Percentiles rank a stretch among this genome's conserved stretches.
phyloP scores from a whole-genome alignment of 2,329 filamentous ascomycete genomes.

The Botrytis fabae region DNA sequence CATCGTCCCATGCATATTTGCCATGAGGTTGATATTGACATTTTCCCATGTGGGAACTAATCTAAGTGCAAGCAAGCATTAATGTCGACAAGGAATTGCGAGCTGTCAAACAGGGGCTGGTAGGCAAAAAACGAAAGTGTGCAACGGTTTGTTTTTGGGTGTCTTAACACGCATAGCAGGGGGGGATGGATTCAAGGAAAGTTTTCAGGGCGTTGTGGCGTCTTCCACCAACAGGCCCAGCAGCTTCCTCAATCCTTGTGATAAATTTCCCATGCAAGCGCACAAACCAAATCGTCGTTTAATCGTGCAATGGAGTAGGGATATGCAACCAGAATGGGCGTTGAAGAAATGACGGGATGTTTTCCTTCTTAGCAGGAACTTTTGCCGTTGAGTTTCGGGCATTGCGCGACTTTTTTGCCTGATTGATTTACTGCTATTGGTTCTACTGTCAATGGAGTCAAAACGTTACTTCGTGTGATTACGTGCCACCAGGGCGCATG shows the following conservation, averaged over 20 bases:
- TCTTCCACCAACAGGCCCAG: slow-evolving; percentile 8
- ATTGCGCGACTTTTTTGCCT: slow-evolving; percentile 22
- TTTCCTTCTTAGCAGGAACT: slow-evolving; percentile 23
- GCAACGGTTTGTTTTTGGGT: slow-evolving; percentile 20
- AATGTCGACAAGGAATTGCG: slow-evolving; percentile 22
- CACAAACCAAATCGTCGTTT: slow-evolving; percentile 26
- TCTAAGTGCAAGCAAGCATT: slow-evolving; percentile 24
- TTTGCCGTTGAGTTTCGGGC: slow-evolving; percentile 27
- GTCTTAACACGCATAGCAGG: slow-evolving; percentile 18
- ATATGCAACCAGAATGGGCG: slow-evolving; percentile 8
- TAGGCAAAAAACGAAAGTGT: slow-evolving; percentile 16
- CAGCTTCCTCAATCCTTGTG: slow-evolving; percentile 25
- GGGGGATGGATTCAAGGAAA: slow-evolving; percentile 5
- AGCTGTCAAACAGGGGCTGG: slow-evolving; percentile 33
- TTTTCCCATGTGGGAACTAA: slow-evolving; percentile 29
- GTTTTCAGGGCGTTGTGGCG: slow-evolving; percentile 27
- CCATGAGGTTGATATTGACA: slow-evolving; percentile 34
- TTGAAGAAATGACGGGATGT: slow-evolving; percentile 20
- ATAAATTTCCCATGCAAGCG: slow-evolving; percentile 24
- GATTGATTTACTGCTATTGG: slow-evolving; percentile 23
- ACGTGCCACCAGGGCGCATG: slow-evolving; percentile 27
- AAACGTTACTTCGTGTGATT: slow-evolving; percentile 19
- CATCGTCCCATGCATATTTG: slow-evolving; percentile 16
- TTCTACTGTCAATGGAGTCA: slow-evolving; percentile 9
- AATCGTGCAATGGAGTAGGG: not conserved